Evolutionary conservation across 306 rosid species (phyloP).

Genomic region (Ochetophila trinervis): DNA sequence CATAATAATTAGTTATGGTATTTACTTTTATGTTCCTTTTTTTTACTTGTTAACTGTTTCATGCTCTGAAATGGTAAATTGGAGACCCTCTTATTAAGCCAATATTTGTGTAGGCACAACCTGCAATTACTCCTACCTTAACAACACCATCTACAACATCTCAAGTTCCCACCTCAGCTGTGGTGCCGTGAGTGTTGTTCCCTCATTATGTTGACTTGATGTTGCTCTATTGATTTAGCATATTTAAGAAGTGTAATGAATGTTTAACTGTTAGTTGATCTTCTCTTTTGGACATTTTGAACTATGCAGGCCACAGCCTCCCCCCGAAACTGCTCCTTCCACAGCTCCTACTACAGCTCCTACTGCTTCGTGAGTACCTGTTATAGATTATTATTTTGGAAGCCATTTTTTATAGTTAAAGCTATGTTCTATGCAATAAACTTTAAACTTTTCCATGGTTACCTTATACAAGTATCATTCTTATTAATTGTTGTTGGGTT

Average conservation of each 20-base stretch:
- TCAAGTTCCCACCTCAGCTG: conserved; percentile 39
- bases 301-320: conserved; percentile 41
- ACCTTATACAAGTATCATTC: neutral
- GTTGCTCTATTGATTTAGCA: neutral
- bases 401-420: neutral
- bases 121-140: conserved; percentile 32
- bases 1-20: neutral
- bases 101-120: conserved; percentile 31
- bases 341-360: conserved; percentile 46
- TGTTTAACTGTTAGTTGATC: neutral
- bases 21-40: neutral
- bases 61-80: neutral
- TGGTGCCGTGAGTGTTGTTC: conserved; percentile 43
- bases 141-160: conserved; percentile 29
- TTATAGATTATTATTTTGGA: neutral
- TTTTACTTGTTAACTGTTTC: neutral
- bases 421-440: neutral
- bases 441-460: neutral
- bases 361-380: conserved; percentile 37
- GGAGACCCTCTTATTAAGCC: conserved; percentile 8
- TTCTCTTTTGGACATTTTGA: conserved; percentile 16
- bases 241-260: neutral
- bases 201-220: neutral
- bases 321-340: conserved; percentile 37
- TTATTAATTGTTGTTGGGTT: conserved; percentile 2